These are phyloP conservation scores for Roridomyces roridus DNA, from an alignment of 768 basidiomycete species.

Conservation along the genomic window DNA sequence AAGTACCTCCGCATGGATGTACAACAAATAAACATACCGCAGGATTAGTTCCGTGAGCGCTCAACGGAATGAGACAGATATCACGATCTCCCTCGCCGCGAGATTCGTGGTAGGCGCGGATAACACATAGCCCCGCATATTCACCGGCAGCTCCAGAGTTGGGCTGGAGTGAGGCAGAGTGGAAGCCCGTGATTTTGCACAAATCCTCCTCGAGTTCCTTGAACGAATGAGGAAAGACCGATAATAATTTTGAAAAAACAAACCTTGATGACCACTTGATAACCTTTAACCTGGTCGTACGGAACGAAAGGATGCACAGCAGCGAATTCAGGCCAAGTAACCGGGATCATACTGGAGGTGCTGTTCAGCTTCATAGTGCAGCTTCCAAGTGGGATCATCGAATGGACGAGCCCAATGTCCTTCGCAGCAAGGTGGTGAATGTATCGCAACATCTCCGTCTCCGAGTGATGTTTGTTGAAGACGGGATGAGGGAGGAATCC, in stretches of 20 bases:
- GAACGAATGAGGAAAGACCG: neutral
- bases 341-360: slow-evolving; percentile 95
- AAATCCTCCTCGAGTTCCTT: slow-evolving; percentile 92
- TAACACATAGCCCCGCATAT: slow-evolving; percentile 94
- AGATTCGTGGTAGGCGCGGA: slow-evolving; percentile 92
- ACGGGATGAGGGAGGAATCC: slow-evolving; percentile 85
- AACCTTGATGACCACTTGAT: slow-evolving; percentile 80
- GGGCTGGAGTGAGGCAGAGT: slow-evolving; percentile 95
- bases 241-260: no score
- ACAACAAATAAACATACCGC: slow-evolving; percentile 64
- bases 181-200: slow-evolving; percentile 95
- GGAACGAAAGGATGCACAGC: slow-evolving; percentile 94
- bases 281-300: slow-evolving; percentile 87
- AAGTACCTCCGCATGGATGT: slow-evolving; percentile 19
- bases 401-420: slow-evolving; percentile 92
- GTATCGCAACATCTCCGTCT: slow-evolving; percentile 98
- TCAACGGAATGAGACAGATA: slow-evolving; percentile 92
- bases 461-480: slow-evolving; percentile 96
- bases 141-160: slow-evolving; percentile 99
- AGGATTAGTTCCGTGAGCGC: slow-evolving; percentile 98
- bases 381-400: slow-evolving; percentile 95
- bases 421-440: slow-evolving; percentile 93
- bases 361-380: slow-evolving; percentile 99
- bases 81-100: slow-evolving; percentile 86
- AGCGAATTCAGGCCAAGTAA: slow-evolving; percentile 94